Percentiles rank a stretch among this genome's conserved stretches.
phyloP scores from a whole-genome alignment of 2,329 filamentous ascomycete genomes.

The Monilinia laxa region DNA sequence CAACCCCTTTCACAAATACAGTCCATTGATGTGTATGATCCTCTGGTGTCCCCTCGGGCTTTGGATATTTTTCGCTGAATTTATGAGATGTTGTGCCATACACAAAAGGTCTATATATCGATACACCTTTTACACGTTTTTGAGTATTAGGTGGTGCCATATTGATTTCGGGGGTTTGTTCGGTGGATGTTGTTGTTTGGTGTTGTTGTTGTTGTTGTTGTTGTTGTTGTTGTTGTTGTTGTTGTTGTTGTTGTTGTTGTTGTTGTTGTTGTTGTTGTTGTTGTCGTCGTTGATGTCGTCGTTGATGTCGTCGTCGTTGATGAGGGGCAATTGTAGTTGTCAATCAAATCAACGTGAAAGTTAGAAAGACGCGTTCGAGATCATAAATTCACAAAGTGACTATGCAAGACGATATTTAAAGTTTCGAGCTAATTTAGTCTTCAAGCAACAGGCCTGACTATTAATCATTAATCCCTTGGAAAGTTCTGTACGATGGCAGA shows the following conservation, averaged over 20 bases:
- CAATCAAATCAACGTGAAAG: background rate
- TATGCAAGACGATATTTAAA: background rate
- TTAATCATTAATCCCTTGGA: background rate
- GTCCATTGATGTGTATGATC: slow-evolving; percentile 98
- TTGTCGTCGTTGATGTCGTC: background rate
- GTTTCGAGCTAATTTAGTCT: slow-evolving; percentile 20
- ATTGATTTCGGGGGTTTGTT: background rate
- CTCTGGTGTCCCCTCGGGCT: slow-evolving; percentile 72
- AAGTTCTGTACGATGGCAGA: background rate
- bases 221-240: slow-evolving; percentile 12
- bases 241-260: background rate
- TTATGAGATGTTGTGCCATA: slow-evolving; percentile 78
- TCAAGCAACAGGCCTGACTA: no score
- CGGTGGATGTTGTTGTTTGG: background rate
- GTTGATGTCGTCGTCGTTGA: background rate
- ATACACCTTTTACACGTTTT: slow-evolving; percentile 64
- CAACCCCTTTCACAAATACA: slow-evolving; percentile 87
- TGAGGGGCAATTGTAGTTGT: slow-evolving; percentile 10
- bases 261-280: background rate
- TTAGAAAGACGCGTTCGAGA: background rate
- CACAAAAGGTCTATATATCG: slow-evolving; percentile 65
- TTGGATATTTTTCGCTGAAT: slow-evolving; percentile 74
- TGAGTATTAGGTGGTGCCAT: slow-evolving; percentile 57
- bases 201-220: background rate
- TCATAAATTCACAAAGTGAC: background rate